Conservation (phyloP, 805 yeast species). For the Wickerhamiella kurtzmanii region DNA sequence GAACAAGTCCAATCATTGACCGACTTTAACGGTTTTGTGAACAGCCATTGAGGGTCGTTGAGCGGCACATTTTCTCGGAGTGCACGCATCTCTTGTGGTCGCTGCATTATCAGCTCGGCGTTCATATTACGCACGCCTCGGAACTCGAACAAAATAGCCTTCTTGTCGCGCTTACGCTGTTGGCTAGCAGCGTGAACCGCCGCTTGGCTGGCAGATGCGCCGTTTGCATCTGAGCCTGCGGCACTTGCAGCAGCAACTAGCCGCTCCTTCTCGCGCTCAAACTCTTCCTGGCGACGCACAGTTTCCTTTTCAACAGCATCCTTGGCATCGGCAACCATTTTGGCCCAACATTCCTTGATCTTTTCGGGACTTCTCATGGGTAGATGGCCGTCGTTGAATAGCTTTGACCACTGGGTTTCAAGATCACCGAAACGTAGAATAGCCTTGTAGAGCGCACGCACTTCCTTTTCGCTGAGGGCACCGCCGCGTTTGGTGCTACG, state of each 20-base stretch:
- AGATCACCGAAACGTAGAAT: conserved; percentile 74
- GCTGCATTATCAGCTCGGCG: conserved; percentile 71
- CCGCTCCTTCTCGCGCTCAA: conserved; percentile 15
- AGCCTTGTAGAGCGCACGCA: conserved; percentile 73
- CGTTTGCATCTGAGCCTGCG: conserved; percentile 20
- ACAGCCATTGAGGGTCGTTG: conserved; percentile 45
- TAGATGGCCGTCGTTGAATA: conserved; percentile 79
- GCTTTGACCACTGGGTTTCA: conserved; percentile 57
- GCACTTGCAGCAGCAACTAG: conserved; percentile 19
- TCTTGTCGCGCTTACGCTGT: conserved; percentile 66
- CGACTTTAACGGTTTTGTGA: conserved; percentile 54
- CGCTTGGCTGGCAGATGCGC: too few relatives aligned
- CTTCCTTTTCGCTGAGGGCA: conserved; percentile 68
- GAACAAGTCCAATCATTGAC: conserved; percentile 86
- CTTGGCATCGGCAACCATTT: conserved; percentile 48
- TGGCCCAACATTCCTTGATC: conserved; percentile 63
- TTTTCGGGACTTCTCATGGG: conserved; percentile 73
- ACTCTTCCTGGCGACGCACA: conserved; percentile 33
- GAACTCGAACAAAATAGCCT: conserved; percentile 79
- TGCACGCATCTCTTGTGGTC: conserved; percentile 74
- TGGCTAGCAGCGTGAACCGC: too few relatives aligned
- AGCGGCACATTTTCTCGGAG: conserved; percentile 41
- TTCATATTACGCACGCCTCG: conserved; percentile 77
- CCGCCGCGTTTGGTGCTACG: conserved; percentile 30
- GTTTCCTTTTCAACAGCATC: conserved; percentile 54